Conservation (phyloP, 768 basidiomycete genomes). For the Rubroboletus pulcherrimus region DNA sequence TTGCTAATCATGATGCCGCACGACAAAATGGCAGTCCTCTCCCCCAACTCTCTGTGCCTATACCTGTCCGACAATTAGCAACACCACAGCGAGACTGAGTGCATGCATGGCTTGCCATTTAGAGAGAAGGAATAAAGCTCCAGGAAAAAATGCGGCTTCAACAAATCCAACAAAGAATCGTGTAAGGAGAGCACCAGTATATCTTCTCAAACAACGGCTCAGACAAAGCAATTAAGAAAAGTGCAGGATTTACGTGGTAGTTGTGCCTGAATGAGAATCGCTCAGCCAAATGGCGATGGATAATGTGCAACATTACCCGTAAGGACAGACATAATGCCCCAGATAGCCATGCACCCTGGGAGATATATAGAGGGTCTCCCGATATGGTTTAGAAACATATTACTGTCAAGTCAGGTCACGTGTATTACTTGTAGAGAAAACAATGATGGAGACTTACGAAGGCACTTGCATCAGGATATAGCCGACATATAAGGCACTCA, state of each 20-base stretch:
- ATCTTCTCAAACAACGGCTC: constrained; percentile 38
- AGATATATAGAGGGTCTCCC: constrained; percentile 69
- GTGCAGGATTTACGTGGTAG: constrained; percentile 31
- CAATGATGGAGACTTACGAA: constrained; percentile 42
- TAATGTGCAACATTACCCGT: constrained; percentile 38
- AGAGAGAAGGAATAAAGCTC: constrained; percentile 42
- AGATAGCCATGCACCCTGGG: constrained; percentile 62
- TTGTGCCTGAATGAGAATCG: constrained; percentile 33
- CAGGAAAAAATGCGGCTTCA: constrained; percentile 72
- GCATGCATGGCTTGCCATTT: constrained; percentile 32
- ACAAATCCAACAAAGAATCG: constrained; percentile 77
- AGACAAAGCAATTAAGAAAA: not conserved
- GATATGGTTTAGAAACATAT: constrained; percentile 65
- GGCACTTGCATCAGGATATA: constrained; percentile 81
- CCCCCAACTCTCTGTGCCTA: constrained; percentile 64
- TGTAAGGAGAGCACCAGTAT: constrained; percentile 57
- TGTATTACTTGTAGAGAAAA: not conserved
- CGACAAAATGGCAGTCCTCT: constrained; percentile 61
- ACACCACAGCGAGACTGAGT: constrained; percentile 28
- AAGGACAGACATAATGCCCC: constrained; percentile 59
- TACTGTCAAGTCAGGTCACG: constrained; percentile 38
- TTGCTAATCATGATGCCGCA: constrained; percentile 77
- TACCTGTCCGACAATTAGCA: constrained; percentile 55
- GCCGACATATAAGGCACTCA: constrained; percentile 67
- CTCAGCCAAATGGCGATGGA: not conserved